phyloP scores from a whole-genome alignment of 176 grass and related monocot genomes.

The Carex myosuroides region DNA sequence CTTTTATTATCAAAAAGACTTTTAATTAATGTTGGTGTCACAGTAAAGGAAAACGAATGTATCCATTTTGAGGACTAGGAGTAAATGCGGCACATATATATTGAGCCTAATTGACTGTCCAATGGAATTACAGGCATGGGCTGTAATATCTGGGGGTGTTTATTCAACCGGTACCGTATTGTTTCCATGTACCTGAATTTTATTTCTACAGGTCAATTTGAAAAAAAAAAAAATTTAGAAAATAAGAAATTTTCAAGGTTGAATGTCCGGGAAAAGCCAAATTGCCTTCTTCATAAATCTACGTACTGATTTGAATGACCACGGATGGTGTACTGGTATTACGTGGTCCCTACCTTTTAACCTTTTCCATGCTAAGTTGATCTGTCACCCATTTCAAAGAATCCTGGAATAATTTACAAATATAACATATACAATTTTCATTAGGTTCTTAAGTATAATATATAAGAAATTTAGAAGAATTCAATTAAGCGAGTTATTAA shows the following conservation, averaged over 20 bases:
- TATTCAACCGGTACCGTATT: too few relatives aligned
- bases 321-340: slow-evolving; percentile 89
- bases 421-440: background rate
- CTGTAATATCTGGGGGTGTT: too few relatives aligned
- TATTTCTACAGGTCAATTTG: background rate
- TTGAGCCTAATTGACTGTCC: too few relatives aligned
- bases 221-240: background rate
- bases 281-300: slow-evolving; percentile 87
- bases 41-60: too few relatives aligned
- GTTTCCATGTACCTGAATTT: slow-evolving; percentile 56
- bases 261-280: slow-evolving; percentile 95
- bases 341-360: slow-evolving; percentile 97
- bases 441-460: slow-evolving; percentile 17
- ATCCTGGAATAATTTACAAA: slow-evolving; percentile 45
- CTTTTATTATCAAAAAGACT: too few relatives aligned
- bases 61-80: too few relatives aligned
- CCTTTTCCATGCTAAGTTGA: slow-evolving; percentile 78
- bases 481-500: background rate
- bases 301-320: slow-evolving; percentile 95
- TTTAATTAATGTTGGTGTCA: too few relatives aligned
- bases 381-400: slow-evolving; percentile 89
- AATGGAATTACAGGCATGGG: too few relatives aligned
- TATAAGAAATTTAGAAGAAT: background rate
- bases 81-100: too few relatives aligned
- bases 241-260: background rate